These are phyloP conservation scores for Cladosporium austrohemisphaericum DNA, from an alignment of 2,329 filamentous ascomycete species.

Conservation along the genomic window DNA sequence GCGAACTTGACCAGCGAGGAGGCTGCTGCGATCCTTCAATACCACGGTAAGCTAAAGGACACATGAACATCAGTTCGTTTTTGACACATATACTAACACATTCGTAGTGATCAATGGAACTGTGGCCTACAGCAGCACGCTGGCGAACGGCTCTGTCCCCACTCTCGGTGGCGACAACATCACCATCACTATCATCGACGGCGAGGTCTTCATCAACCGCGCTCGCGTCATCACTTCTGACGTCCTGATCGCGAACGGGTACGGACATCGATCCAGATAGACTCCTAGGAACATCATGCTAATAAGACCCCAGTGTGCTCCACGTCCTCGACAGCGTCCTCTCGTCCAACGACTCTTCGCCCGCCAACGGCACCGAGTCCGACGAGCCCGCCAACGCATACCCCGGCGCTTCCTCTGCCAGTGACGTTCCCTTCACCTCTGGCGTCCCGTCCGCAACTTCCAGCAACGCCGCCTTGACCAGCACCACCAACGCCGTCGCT, in stretches of 20 bases:
- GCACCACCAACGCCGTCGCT: constrained; percentile 32
- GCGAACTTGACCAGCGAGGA: constrained; percentile 45
- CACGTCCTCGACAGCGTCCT: constrained; percentile 55
- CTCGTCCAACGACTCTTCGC: constrained; percentile 42
- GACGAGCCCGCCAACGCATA: constrained; percentile 46
- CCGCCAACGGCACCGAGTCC: constrained; percentile 42
- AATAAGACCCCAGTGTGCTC: too few species aligned
- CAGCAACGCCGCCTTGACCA: constrained; percentile 25
- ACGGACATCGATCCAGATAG: too few species aligned
- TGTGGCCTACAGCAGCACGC: constrained; percentile 49
- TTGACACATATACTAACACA: too few species aligned
- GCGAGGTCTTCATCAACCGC: constrained; percentile 42
- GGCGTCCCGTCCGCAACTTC: constrained; percentile 48
- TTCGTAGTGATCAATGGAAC: constrained; percentile 55
- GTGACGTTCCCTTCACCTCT: constrained; percentile 53
- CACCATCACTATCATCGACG: constrained; percentile 38
- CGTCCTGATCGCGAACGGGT: constrained; percentile 43
- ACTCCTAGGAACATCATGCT: too few species aligned
- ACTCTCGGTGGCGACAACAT: constrained; percentile 38
- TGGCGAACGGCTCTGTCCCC: constrained; percentile 38
- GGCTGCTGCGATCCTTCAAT: constrained; percentile 54
- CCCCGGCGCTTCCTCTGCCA: constrained; percentile 46
- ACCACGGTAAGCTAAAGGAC: too few species aligned
- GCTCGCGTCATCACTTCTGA: constrained; percentile 42
- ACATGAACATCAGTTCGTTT: too few species aligned